Evolutionary conservation across 306 rosid species (phyloP), one percentile per base, ranked within the genome.

Genomic region (Oxytropis ochrocephala): DNA sequence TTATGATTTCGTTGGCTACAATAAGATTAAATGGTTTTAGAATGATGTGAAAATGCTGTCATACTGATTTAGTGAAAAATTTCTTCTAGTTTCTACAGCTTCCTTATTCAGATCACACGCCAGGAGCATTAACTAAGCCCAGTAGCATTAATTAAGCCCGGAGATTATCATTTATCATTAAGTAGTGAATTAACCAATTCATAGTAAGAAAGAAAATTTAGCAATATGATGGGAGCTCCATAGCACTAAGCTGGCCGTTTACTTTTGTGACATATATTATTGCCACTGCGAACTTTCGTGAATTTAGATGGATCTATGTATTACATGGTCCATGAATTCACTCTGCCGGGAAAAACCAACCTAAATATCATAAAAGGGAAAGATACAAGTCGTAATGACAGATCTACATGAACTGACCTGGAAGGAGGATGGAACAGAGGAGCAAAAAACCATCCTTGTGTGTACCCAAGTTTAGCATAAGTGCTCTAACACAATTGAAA

Each of bases 361-460:
- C 27, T 39, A 12, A 47, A 70, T 50, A 8, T 13, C 35, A 73
- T 27, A 59, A 43, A 64, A 19, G 56, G 33, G 70, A 66, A 58
- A 18, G 39, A 77, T 10, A 7, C 42, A 64, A 60, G 47, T 64
- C 21, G 24, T 54, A 55, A 44, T 9, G 49, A 30, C 59, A 29
- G 36, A 76, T 80, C 64, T 35, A 61, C 24, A 58, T 30, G 76
- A 60, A 77, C 91, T 82, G 64, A 90, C 98, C 81, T 73, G 55
- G 92, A 39, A 69, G 85, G 67, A 73, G 86, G 88, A 55, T 90
- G 96, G 76, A 75, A 69, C 39, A 86, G 79, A 46, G 88, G 69
- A 76, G 97, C 85, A 51, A 66, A 67, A 84, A 94, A 90, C 98
- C 97, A 94, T 82, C 96, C 96, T 86, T 90, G 96, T 29, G 85